Conservation (phyloP, 768 basidiomycete species). For the Pleurotus sapidus region DNA sequence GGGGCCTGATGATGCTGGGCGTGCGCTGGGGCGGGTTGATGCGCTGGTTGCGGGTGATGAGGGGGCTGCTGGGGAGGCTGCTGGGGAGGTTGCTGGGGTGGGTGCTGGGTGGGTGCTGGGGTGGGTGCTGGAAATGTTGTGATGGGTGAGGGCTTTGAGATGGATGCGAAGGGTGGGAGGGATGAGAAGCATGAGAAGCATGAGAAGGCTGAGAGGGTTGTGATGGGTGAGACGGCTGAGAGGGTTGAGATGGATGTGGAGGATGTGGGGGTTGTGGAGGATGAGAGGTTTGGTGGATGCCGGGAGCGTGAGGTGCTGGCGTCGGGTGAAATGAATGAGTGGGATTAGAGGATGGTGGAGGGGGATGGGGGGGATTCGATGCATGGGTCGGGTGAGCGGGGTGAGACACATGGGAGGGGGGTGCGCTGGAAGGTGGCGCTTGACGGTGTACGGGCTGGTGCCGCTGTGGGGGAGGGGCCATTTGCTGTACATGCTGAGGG, state of each 20-base stretch:
- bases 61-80: slow-evolving; percentile 9
- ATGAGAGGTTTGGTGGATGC: slow-evolving; percentile 8
- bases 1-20: slow-evolving; percentile 10
- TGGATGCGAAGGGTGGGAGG: slow-evolving; percentile 16
- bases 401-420: slow-evolving; percentile 16
- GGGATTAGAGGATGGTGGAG: slow-evolving; percentile 6
- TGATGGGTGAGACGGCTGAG: slow-evolving; percentile 16
- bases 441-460: slow-evolving; percentile 25
- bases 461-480: slow-evolving; percentile 18
- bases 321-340: slow-evolving; percentile 4
- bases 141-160: slow-evolving; percentile 16
- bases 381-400: background rate
- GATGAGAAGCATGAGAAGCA: slow-evolving; percentile 11
- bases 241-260: slow-evolving; percentile 2
- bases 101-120: slow-evolving; percentile 18
- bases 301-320: slow-evolving; percentile 11
- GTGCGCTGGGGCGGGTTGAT: slow-evolving; percentile 16
- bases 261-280: slow-evolving; percentile 15
- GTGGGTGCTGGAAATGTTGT: slow-evolving; percentile 18
- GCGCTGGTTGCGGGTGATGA: slow-evolving; percentile 13
- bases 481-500: slow-evolving; percentile 15
- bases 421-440: slow-evolving; percentile 14
- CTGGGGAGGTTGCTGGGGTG: slow-evolving; percentile 15
- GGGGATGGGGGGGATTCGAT: background rate
- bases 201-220: slow-evolving; percentile 16